These are phyloP conservation scores for Coniella vitis DNA, from an alignment of 2,329 filamentous ascomycete genomes.

Conservation along the genomic window DNA sequence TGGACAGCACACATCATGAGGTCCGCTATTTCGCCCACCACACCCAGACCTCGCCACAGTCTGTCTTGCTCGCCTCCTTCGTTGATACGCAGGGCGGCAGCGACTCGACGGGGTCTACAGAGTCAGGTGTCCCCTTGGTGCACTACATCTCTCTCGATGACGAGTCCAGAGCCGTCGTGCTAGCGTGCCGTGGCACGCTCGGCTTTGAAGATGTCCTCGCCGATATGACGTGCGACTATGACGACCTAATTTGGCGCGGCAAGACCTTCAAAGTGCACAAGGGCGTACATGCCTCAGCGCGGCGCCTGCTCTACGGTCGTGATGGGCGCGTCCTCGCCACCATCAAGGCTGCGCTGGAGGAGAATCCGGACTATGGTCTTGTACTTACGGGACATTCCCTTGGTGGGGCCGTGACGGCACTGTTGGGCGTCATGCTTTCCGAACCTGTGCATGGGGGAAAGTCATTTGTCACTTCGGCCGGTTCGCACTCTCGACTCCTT, in stretches of 20 bases:
- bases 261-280: constrained; percentile 65
- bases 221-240: constrained; percentile 69
- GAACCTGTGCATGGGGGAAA: constrained; percentile 50
- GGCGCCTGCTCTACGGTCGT: constrained; percentile 58
- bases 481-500: constrained; percentile 36
- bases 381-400: constrained; percentile 64
- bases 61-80: constrained; percentile 62
- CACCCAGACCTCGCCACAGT: constrained; percentile 50
- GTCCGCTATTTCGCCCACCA: constrained; percentile 58
- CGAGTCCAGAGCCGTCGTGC: constrained; percentile 62
- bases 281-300: constrained; percentile 65
- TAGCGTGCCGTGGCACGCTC: constrained; percentile 66
- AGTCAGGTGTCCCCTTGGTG: constrained; percentile 61
- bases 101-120: constrained; percentile 56
- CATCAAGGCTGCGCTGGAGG: constrained; percentile 57
- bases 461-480: constrained; percentile 55
- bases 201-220: constrained; percentile 69
- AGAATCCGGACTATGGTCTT: constrained; percentile 63
- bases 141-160: constrained; percentile 69
- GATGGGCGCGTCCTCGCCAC: constrained; percentile 61
- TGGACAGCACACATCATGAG: constrained; percentile 49
- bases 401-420: constrained; percentile 61
- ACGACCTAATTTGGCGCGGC: constrained; percentile 57
- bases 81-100: constrained; percentile 62
- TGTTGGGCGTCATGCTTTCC: constrained; percentile 65